Evolutionary conservation across 345 rosid species (phyloP).

Genomic region (Laguncularia racemosa): DNA sequence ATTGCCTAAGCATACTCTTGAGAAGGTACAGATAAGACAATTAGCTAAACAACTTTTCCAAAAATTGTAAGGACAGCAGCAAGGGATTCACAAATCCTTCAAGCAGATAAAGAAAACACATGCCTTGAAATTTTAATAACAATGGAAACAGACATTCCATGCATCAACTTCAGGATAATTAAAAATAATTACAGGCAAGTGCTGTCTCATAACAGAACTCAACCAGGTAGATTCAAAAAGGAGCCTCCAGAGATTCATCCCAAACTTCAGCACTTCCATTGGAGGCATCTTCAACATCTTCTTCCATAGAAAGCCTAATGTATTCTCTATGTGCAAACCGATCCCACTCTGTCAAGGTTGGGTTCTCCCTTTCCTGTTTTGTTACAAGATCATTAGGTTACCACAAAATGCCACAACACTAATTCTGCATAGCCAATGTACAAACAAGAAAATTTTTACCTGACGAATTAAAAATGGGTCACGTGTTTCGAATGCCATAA

Average conservation of each 20-base stretch:
- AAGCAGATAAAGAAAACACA: no score
- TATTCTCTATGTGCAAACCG: constrained; percentile 98
- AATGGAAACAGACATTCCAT: neutral
- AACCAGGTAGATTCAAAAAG: constrained; percentile 56
- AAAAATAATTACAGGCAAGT: no score
- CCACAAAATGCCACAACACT: neutral
- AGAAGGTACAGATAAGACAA: no score
- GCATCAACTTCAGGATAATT: neutral
- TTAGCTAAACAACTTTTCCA: no score
- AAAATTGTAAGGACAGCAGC: no score
- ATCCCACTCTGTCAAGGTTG: constrained; percentile 97
- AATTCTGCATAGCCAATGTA: neutral
- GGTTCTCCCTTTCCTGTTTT: constrained; percentile 88
- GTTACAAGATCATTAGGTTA: constrained; percentile 3
- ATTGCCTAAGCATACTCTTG: no score
- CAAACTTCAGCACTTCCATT: constrained; percentile 97
- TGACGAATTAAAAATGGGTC: constrained; percentile 98
- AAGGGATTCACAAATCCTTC: no score
- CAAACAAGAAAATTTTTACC: constrained; percentile 31
- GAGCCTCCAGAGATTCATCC: constrained; percentile 97
- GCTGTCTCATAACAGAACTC: constrained; percentile 2
- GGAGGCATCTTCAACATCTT: constrained; percentile 95
- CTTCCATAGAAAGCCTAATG: constrained; percentile 97
- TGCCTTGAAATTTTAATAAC: no score
- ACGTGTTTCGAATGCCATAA: constrained; percentile 96